These are phyloP conservation scores for Podila epigama DNA, from an alignment of 192 early-diverging fungal genomes.

Conservation along the genomic window DNA sequence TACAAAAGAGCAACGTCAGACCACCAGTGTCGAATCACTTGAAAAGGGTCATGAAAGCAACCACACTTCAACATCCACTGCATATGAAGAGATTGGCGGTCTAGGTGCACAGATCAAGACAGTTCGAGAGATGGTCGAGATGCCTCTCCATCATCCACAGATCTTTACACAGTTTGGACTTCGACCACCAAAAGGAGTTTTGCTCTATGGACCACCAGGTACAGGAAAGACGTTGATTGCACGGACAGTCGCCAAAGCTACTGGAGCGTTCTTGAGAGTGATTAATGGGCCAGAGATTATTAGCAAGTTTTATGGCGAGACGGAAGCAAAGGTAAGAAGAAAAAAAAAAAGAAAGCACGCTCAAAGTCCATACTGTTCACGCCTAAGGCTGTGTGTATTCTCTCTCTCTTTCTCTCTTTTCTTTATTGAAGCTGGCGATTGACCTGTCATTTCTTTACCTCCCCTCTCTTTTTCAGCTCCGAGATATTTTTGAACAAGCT, in stretches of 20 bases:
- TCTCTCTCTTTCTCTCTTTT: background rate
- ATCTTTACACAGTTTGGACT: slow-evolving; percentile 80
- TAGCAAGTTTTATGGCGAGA: slow-evolving; percentile 93
- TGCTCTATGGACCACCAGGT: slow-evolving; percentile 92
- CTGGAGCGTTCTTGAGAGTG: slow-evolving; percentile 73
- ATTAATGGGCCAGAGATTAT: slow-evolving; percentile 94
- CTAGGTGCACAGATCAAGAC: slow-evolving; percentile 72
- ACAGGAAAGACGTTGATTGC: slow-evolving; percentile 98
- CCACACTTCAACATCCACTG: background rate
- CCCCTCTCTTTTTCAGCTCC: slow-evolving; percentile 55
- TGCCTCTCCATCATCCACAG: slow-evolving; percentile 74
- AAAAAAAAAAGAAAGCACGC: too few species aligned
- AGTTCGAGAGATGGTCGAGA: slow-evolving; percentile 87
- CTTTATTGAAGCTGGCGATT: background rate
- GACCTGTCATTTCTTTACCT: background rate
- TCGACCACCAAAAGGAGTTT: slow-evolving; percentile 87
- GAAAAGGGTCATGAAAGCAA: background rate
- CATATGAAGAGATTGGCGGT: slow-evolving; percentile 82
- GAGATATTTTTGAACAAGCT: slow-evolving; percentile 79
- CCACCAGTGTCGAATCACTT: background rate
- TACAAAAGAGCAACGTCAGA: slow-evolving; percentile 9
- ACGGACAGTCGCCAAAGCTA: slow-evolving; percentile 82
- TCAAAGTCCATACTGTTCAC: too few species aligned
- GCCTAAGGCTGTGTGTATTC: too few species aligned
- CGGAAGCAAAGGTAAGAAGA: slow-evolving; percentile 86